These are phyloP conservation scores for Naganishia onofrii DNA, from an alignment of 768 basidiomycete genomes.

Conservation along the genomic window DNA sequence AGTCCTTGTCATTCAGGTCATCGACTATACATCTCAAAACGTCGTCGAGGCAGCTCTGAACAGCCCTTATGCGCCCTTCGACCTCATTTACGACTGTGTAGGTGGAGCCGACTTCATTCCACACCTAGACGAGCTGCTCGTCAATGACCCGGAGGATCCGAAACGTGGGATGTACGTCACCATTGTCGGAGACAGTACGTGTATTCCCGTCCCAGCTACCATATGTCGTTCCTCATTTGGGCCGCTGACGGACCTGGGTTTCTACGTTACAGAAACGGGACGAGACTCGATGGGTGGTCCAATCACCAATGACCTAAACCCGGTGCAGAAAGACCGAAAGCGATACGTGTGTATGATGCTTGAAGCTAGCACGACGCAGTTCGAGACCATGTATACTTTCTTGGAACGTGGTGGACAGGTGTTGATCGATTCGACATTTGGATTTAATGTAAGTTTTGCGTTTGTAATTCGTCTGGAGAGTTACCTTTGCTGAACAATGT, in stretches of 20 bases:
- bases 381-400: slow-evolving; percentile 35
- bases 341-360: slow-evolving; percentile 37
- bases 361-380: slow-evolving; percentile 23
- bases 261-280: slow-evolving; percentile 32
- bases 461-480: neutral
- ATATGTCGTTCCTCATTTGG: too few species aligned
- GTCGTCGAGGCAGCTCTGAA: slow-evolving; percentile 55
- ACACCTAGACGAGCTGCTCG: slow-evolving; percentile 69
- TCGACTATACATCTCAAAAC: slow-evolving; percentile 37
- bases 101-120: slow-evolving; percentile 73
- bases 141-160: slow-evolving; percentile 54
- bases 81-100: slow-evolving; percentile 59
- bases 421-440: slow-evolving; percentile 34
- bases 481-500: neutral
- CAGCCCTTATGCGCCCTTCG: slow-evolving; percentile 63
- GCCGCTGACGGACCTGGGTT: neutral
- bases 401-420: slow-evolving; percentile 33
- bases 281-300: slow-evolving; percentile 39
- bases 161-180: slow-evolving; percentile 39
- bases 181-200: slow-evolving; percentile 43
- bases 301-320: slow-evolving; percentile 36
- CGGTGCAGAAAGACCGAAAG: slow-evolving; percentile 28
- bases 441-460: slow-evolving; percentile 32
- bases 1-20: slow-evolving; percentile 30
- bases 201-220: too few species aligned